Base-by-base conservation (phyloP, 1,139 yeast genomes). In the Geotrichum fermentans region DNA sequence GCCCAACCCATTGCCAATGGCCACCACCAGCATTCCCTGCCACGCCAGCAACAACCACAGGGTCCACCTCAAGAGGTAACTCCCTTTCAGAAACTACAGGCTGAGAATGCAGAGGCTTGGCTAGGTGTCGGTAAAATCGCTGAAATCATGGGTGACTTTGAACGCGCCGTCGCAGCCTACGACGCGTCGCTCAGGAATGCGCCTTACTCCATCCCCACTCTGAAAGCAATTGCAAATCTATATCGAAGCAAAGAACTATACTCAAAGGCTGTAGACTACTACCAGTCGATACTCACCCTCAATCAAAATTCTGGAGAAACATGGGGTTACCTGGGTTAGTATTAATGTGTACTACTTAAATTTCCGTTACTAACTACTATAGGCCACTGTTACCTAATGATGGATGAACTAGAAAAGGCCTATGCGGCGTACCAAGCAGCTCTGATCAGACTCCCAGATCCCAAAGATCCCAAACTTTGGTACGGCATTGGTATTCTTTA, bases 371-470 rank as follows among this genome's bases (percentile, higher is more conserved):
- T 34, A 26, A 24, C 30, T 13, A n/a, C 13, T 20, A 33, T 51
- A 45, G 97, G 98, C 45, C 98, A 92, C 69, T 94, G 98, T 69
- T 94, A 89, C 64, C 72, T 92, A 59, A 92, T 92, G 97, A 74
- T 90, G 70, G 98, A 92, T 66, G 97, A 92, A 63, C 75, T 92
- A 56, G 96, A 88, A 67, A 79, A 95, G 59, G 97, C 97, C 1
- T 92, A 92, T 66, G 85, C 92, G 43, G 96, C 97, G 10, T 92
- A 92, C 69, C 98, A 92, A 70, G 88, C 95, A 64, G 97, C 98
- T 1, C 73, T 92, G 52, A 84, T 87, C 66, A 92, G 89, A 64
- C 71, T 90, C 65, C 89, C 87, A 56, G 90, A 92, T 63, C 95
- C 97, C 45, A 88, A 89, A 60, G 97, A 90, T 45, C 97, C 98